These are phyloP conservation scores for Ceratobasidium sp. DNA, from an alignment of 1,284 basidiomycete species.

Conservation along the genomic window DNA sequence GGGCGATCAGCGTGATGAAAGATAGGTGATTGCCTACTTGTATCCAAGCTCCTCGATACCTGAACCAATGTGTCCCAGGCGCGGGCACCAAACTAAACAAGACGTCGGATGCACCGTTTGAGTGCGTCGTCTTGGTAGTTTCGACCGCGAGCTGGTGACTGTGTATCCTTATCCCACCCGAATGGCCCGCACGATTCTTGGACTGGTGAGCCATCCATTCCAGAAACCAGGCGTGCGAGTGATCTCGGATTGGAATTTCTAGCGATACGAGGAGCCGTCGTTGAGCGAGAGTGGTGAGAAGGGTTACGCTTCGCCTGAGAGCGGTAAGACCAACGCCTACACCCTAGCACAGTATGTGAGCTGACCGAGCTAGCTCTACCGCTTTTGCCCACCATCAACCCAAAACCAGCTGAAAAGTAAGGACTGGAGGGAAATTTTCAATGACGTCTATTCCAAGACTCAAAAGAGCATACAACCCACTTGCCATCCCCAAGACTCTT, in stretches of 20 bases:
- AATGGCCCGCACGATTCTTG: constrained; percentile 48
- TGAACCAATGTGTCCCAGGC: constrained; percentile 93
- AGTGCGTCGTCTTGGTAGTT: constrained; percentile 85
- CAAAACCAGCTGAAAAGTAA: constrained; percentile 95
- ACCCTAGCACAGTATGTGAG: constrained; percentile 60
- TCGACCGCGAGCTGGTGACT: constrained; percentile 96
- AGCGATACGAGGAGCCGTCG: constrained; percentile 92
- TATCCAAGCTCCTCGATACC: constrained; percentile 92
- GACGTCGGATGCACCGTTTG: constrained; percentile 87
- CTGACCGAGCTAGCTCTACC: background rate
- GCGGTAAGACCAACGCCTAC: constrained; percentile 82
- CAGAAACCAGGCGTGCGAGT: constrained; percentile 95
- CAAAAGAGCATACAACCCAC: background rate
- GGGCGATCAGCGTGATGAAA: background rate
- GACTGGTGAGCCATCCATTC: constrained; percentile 85
- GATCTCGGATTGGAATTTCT: constrained; percentile 96
- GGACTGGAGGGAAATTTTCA: constrained; percentile 62
- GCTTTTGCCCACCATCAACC: constrained; percentile 77
- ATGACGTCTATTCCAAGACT: background rate
- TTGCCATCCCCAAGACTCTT: constrained; percentile 26
- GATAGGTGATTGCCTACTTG: constrained; percentile 66
- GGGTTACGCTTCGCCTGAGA: constrained; percentile 72
- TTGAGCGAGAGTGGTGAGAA: constrained; percentile 79
- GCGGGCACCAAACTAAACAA: constrained; percentile 94
- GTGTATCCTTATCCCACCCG: constrained; percentile 63